Evolutionary conservation across 2,329 filamentous ascomycete genomes (phyloP).

Genomic region (Karstenula rhodostoma): DNA sequence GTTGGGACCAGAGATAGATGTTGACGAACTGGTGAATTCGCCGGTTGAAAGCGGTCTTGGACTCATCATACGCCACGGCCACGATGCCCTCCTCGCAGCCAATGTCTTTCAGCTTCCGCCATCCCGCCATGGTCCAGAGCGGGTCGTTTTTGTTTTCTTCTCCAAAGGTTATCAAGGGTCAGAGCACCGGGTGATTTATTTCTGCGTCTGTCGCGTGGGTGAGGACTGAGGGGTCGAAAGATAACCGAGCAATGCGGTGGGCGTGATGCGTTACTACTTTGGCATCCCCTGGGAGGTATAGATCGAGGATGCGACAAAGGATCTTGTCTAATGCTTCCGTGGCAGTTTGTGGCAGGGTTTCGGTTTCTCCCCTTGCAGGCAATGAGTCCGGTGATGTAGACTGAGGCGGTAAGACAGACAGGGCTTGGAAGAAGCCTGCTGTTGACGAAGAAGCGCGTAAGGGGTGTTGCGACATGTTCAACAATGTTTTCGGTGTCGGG

Average conservation of each 20-base stretch:
- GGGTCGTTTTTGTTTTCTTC: conserved; percentile 60
- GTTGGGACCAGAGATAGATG: conserved; percentile 67
- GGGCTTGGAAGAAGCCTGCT: conserved; percentile 41
- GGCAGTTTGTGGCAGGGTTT: neutral
- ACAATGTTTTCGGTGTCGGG: neutral
- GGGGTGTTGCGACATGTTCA: neutral
- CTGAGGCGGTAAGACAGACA: conserved; percentile 36
- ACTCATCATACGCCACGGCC: conserved; percentile 66
- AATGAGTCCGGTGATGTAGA: conserved; percentile 24
- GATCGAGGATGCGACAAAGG: conserved; percentile 30
- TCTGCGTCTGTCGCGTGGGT: conserved; percentile 67
- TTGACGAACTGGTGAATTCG: conserved; percentile 68
- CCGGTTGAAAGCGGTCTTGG: conserved; percentile 61
- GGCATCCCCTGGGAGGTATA: conserved; percentile 32
- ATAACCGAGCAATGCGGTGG: conserved; percentile 30
- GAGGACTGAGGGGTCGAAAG: conserved; percentile 30
- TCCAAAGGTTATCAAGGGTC: conserved; percentile 69
- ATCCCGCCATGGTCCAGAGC: conserved; percentile 71
- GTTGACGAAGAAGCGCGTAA: conserved; percentile 31
- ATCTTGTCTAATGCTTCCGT: conserved; percentile 24
- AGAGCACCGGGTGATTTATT: conserved; percentile 68
- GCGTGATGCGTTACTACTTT: conserved; percentile 24
- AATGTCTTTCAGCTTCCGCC: conserved; percentile 68
- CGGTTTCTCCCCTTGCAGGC: neutral
- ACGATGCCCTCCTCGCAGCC: conserved; percentile 67